These are phyloP conservation scores for Fusarium sp. DNA, from an alignment of 2,329 filamentous ascomycete species.

Conservation along the genomic window DNA sequence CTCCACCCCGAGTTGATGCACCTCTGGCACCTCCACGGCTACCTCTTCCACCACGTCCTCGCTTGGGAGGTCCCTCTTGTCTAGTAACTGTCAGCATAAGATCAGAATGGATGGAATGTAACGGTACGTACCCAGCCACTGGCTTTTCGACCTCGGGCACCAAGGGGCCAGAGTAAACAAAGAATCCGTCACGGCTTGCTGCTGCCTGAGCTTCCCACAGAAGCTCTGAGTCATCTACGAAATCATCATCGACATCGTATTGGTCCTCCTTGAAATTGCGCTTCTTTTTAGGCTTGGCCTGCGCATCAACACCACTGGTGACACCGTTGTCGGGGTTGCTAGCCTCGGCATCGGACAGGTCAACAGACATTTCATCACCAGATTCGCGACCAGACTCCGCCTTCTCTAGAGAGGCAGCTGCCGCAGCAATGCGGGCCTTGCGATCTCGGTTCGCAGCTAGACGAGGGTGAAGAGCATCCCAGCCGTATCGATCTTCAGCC, in stretches of 20 bases:
- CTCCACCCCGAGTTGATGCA: slow-evolving; percentile 67
- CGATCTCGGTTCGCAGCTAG: slow-evolving; percentile 89
- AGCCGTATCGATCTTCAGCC: slow-evolving; percentile 93
- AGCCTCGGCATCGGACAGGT: slow-evolving; percentile 78
- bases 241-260: slow-evolving; percentile 85
- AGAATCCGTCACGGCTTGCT: slow-evolving; percentile 95
- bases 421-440: slow-evolving; percentile 87
- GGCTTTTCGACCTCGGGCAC: slow-evolving; percentile 87
- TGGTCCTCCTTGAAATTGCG: slow-evolving; percentile 84
- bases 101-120: background rate
- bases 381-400: slow-evolving; percentile 75
- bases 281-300: slow-evolving; percentile 79
- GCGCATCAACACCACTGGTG: slow-evolving; percentile 69
- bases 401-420: slow-evolving; percentile 85
- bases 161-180: slow-evolving; percentile 94
- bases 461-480: slow-evolving; percentile 91
- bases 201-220: slow-evolving; percentile 96
- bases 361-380: slow-evolving; percentile 85
- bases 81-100: slow-evolving; percentile 60
- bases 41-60: slow-evolving; percentile 66
- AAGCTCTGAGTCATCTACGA: slow-evolving; percentile 92
- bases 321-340: slow-evolving; percentile 88
- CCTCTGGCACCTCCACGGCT: slow-evolving; percentile 68
- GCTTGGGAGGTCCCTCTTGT: slow-evolving; percentile 78
- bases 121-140: slow-evolving; percentile 60